Conservation (phyloP, 768 basidiomycete species). For the Amanita brunnescens region DNA sequence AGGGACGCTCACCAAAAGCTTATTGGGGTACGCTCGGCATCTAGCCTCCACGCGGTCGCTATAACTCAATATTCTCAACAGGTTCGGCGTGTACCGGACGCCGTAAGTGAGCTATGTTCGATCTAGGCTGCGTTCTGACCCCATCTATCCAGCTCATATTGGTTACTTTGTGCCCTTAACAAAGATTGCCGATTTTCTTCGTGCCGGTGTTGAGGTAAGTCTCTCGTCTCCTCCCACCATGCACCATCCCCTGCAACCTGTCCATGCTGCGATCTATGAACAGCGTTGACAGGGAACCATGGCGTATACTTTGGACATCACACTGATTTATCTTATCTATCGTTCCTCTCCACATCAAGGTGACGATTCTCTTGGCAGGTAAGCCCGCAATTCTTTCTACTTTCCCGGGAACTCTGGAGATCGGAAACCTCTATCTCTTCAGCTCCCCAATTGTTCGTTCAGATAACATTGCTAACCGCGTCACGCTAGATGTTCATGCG, state of each 20-base stretch:
- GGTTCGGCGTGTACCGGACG: slow-evolving; percentile 91
- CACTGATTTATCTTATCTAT: neutral
- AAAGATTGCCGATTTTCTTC: slow-evolving; percentile 94
- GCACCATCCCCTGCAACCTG: slow-evolving; percentile 7
- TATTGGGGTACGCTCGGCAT: slow-evolving; percentile 75
- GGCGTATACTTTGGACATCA: neutral
- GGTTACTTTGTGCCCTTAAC: slow-evolving; percentile 93
- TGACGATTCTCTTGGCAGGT: slow-evolving; percentile 80
- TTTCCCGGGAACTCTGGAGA: neutral
- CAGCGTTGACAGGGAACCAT: slow-evolving; percentile 6
- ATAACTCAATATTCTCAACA: slow-evolving; percentile 22
- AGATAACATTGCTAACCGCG: neutral
- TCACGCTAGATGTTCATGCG: slow-evolving; percentile 73
- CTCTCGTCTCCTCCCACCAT: slow-evolving; percentile 1
- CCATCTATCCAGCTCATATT: slow-evolving; percentile 65
- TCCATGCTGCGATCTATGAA: slow-evolving; percentile 6
- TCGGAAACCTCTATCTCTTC: neutral
- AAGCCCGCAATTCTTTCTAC: slow-evolving; percentile 9
- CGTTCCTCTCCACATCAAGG: slow-evolving; percentile 26
- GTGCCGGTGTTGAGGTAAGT: slow-evolving; percentile 78
- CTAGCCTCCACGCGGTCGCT: slow-evolving; percentile 6
- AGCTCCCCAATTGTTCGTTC: no score
- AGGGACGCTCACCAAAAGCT: slow-evolving; percentile 69
- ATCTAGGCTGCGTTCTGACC: neutral
- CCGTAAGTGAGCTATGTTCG: slow-evolving; percentile 47